Evolutionary conservation across 352 stramenopile genomes (phyloP), one percentile per base, ranked within the genome.

Genomic region (Phytophthora multivora): DNA sequence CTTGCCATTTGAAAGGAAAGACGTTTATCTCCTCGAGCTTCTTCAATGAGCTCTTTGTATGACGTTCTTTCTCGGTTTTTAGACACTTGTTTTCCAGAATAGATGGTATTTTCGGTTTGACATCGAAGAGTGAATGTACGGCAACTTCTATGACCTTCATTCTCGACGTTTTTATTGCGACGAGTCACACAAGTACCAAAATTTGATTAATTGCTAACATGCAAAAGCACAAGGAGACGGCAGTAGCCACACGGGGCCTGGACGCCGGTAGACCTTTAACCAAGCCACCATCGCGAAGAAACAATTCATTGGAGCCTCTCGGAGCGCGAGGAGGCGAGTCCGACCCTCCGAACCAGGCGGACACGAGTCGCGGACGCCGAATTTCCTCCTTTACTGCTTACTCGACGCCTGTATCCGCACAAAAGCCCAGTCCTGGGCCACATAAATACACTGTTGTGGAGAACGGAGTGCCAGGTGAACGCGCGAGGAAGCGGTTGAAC

Each of bases 131-230:
- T 63, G 57, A 26, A 41, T 51, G 43, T 59, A 55, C 9, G 3
- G 39, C 55, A 68, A 60, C 58, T 68, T 59, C 19, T 16, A 71
- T 18, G 58, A 72, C 58, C 21, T 59, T 56, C 51, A 72, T 26
- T 68, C 58, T 41, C 23, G 45, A 62, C 28, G 59, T 68, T 66
- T 40, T 69, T n/a, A n/a, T 65, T 54, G 33, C 63, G 62, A 70
- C 62, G 12, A 19, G 48, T 57, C 55, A 55, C 21, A n/a, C 31
- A 53, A 33, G 52, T 35, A 21, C 31, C 38, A 61, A 31, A 31
- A 31, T 31, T 31, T 31, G 26, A 16, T 48, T 43, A 48, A 30
- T 16, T 31, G 15, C 3, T 5, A 50, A 21, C 25, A 69, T 67
- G 51, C 57, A 71, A 3, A 67, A 60, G 13, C 15, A 21, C 1